These are phyloP conservation scores for Plasmodium fragile DNA, from an alignment of 169 alveolate genomes.

Conservation along the genomic window DNA sequence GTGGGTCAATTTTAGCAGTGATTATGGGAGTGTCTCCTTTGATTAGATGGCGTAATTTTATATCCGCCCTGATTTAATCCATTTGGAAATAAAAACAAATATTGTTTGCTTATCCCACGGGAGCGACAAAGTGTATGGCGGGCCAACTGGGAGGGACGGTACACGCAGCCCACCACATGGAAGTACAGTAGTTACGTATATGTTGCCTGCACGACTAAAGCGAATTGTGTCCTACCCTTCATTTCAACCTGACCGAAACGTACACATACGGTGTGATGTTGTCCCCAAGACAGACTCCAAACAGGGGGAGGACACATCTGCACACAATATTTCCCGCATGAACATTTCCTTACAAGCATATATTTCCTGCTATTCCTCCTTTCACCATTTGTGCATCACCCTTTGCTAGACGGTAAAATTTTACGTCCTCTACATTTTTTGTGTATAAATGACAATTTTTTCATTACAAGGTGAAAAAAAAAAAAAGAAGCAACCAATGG, in stretches of 20 bases:
- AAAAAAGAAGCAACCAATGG: not conserved
- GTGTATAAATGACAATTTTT: not conserved
- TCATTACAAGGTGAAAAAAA: not conserved
- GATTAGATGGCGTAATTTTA: not conserved
- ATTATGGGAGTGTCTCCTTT: not conserved
- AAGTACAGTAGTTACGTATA: not conserved
- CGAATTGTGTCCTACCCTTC: not conserved
- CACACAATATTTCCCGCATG: not conserved
- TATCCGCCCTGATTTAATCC: not conserved
- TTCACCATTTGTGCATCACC: not conserved
- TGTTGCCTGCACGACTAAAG: not conserved
- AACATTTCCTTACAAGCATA: not conserved
- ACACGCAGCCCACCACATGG: not conserved
- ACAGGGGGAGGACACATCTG: not conserved
- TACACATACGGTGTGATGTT: not conserved
- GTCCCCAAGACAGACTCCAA: not conserved
- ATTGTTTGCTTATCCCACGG: not conserved
- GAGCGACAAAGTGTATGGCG: not conserved
- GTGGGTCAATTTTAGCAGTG: not conserved
- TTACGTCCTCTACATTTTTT: not conserved
- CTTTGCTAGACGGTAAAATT: not conserved
- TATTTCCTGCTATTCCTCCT: not conserved
- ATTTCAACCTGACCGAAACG: not conserved
- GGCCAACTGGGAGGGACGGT: not conserved
- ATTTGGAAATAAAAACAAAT: not conserved